A percentile compares a stretch with the other conserved stretches of the same genome.
Evolutionary conservation across 257 asterid genomes (phyloP).

Genomic region (Ophiorrhiza pumila): DNA sequence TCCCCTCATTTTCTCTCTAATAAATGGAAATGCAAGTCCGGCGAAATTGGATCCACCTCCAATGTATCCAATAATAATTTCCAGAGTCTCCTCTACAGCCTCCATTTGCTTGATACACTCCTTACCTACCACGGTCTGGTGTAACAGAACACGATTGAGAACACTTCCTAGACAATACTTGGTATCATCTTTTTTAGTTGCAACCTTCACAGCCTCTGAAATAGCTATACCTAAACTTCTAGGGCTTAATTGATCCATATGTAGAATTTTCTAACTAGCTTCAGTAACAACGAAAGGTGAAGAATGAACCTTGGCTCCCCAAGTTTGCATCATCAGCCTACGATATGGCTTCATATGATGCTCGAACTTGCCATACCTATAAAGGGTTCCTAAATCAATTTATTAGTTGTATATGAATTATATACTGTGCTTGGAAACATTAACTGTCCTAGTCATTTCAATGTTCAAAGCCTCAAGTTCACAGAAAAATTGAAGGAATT

Average conservation of each 20-base stretch:
- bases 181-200: conserved; percentile 54
- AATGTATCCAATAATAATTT: conserved; percentile 85
- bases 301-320: conserved; percentile 97
- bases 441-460: no score
- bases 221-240: conserved; percentile 96
- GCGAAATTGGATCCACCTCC: conserved; percentile 96
- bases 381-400: no score
- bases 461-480: no score
- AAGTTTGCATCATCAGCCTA: conserved; percentile 90
- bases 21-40: conserved; percentile 87
- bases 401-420: no score
- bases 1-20: conserved; percentile 77
- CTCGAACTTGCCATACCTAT: conserved; percentile 96
- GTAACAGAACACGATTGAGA: conserved; percentile 83
- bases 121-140: conserved; percentile 88
- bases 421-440: no score
- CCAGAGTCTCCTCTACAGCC: conserved; percentile 78
- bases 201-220: conserved; percentile 93
- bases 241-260: conserved; percentile 62
- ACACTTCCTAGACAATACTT: conserved; percentile 93
- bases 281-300: conserved; percentile 80
- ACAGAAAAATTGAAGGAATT: no score
- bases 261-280: conserved; percentile 60
- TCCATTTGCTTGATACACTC: conserved; percentile 94
- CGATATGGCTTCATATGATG: conserved; percentile 93